These are phyloP conservation scores for Fusarium sp. DNA, from an alignment of 2,329 filamentous ascomycete species.

Conservation along the genomic window DNA sequence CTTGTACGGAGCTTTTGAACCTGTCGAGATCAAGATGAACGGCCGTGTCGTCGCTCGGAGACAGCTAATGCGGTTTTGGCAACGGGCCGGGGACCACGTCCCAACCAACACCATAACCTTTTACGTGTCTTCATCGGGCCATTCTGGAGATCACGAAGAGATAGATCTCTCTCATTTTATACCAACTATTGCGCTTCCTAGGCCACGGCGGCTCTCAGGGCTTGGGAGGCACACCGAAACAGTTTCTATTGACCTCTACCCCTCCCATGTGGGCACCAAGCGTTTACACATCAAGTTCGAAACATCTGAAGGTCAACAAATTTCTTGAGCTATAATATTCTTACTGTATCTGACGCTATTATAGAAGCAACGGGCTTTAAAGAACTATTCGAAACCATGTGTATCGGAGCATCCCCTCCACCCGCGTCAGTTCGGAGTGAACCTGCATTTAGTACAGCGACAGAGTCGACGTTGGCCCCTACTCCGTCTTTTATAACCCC, in stretches of 20 bases:
- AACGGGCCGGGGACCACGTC: background rate
- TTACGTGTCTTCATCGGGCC: slow-evolving; percentile 2
- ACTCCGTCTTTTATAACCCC: background rate
- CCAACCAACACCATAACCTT: background rate
- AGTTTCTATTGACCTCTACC: background rate
- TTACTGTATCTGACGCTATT: accelerated
- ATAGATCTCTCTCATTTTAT: background rate
- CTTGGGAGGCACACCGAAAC: background rate
- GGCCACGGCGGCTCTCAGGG: background rate
- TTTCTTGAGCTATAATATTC: no score
- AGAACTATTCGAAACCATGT: background rate
- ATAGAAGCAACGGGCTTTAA: background rate
- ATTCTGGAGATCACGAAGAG: background rate
- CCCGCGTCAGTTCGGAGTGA: slow-evolving; percentile 1
- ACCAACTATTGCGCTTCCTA: background rate
- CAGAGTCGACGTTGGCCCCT: background rate
- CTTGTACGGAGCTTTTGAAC: slow-evolving; percentile 2
- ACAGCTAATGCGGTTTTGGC: slow-evolving; percentile 17
- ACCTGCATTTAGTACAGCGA: background rate
- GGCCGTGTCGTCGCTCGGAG: slow-evolving; percentile 5
- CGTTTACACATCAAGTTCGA: slow-evolving; percentile 14
- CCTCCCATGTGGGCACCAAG: background rate
- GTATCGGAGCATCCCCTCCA: background rate
- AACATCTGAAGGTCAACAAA: background rate
- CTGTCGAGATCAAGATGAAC: slow-evolving; percentile 8